Conservation (phyloP, 139 green algal species). For the Picocystis salinarum region DNA sequence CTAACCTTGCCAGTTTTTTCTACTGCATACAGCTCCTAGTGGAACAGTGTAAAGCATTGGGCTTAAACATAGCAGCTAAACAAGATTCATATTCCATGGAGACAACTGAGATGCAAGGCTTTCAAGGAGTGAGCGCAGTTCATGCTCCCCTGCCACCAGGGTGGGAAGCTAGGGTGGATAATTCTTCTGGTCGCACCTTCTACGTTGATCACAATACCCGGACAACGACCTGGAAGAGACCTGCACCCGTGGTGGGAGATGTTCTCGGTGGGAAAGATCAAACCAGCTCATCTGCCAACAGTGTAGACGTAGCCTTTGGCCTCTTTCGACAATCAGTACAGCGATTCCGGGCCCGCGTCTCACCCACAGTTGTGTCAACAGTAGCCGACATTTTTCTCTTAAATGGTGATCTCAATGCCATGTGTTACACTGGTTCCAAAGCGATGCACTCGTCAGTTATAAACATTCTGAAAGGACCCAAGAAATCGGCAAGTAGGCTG, state of each 20-base stretch:
- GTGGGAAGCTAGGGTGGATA: conserved; percentile 74
- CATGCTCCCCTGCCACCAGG: conserved; percentile 25
- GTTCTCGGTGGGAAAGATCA: neutral
- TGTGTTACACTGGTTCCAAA: conserved; percentile 65
- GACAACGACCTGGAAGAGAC: conserved; percentile 60
- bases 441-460: conserved; percentile 30
- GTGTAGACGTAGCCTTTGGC: neutral
- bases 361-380: conserved; percentile 26
- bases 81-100: no score
- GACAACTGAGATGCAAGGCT: no score
- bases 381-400: conserved; percentile 60
- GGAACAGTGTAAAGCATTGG: conserved; percentile 34
- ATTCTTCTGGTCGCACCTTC: conserved; percentile 51
- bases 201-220: conserved; percentile 87
- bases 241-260: conserved; percentile 2
- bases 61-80: conserved; percentile 37
- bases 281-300: neutral
- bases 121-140: neutral
- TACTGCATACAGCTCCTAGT: conserved; percentile 53
- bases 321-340: conserved; percentile 20
- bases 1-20: conserved; percentile 91
- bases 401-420: conserved; percentile 83
- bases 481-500: conserved; percentile 21
- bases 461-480: conserved; percentile 16
- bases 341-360: conserved; percentile 7